These are phyloP conservation scores for Anaeramoeba ignava DNA, from an alignment of 78 protist species.

Conservation along the genomic window DNA sequence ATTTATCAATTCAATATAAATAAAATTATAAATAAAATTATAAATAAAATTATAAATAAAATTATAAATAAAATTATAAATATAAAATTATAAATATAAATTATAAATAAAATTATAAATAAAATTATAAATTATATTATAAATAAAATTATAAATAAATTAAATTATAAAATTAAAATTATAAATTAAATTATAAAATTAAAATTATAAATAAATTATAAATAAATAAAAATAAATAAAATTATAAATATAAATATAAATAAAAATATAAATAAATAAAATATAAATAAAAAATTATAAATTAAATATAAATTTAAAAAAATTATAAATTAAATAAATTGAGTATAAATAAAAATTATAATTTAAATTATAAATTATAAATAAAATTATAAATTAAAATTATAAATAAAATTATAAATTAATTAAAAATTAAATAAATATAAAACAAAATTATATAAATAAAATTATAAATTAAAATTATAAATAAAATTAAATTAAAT, in stretches of 20 bases:
- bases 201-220: neutral
- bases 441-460: neutral
- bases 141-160: neutral
- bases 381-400: slow-evolving; percentile 3
- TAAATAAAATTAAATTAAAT: too few species aligned
- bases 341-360: neutral
- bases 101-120: slow-evolving; percentile 6
- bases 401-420: neutral
- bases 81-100: neutral
- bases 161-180: neutral
- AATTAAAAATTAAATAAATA: neutral
- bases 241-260: neutral
- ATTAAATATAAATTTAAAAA: neutral
- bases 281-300: slow-evolving; percentile 1
- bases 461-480: too few species aligned
- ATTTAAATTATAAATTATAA: neutral
- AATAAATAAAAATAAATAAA: neutral
- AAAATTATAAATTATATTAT: neutral
- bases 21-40: neutral
- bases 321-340: neutral
- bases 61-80: neutral
- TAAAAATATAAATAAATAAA: neutral
- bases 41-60: neutral
- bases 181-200: neutral
- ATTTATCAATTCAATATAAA: neutral